Conservation (phyloP, 441 rosid genomes). For the Mallotus japonicus region DNA sequence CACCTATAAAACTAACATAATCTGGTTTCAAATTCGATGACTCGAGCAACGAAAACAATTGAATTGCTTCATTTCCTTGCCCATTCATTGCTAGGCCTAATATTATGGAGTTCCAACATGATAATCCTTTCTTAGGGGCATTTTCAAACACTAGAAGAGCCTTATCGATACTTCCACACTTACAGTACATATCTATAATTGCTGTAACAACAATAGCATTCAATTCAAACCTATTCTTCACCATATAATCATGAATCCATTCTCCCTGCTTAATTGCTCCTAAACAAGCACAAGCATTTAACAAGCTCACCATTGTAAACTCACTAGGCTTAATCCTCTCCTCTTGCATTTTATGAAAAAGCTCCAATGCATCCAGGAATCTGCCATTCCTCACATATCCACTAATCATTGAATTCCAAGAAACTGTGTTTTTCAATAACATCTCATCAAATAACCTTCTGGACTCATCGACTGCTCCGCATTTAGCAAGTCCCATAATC, state of each 20-base stretch:
- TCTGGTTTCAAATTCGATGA: conserved; percentile 38
- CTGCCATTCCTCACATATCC: conserved; percentile 65
- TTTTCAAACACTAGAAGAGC: conserved; percentile 47
- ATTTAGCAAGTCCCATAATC: conserved; percentile 59
- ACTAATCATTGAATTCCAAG: conserved; percentile 79
- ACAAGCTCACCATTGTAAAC: conserved; percentile 73
- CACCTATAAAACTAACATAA: conserved; percentile 39
- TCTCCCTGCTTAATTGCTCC: conserved; percentile 72
- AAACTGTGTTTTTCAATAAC: conserved; percentile 39
- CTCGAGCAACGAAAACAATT: conserved; percentile 51
- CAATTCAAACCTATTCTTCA: conserved; percentile 41
- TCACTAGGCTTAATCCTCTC: conserved; percentile 48
- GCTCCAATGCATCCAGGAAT: conserved; percentile 55
- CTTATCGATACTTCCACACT: conserved; percentile 54
- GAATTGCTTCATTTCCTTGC: conserved; percentile 40
- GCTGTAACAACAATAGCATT: conserved; percentile 64
- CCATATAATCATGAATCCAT: conserved; percentile 65
- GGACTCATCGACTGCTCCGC: conserved; percentile 52
- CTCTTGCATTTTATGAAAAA: conserved; percentile 59
- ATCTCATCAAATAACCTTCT: conserved; percentile 52
- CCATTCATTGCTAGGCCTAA: conserved; percentile 43
- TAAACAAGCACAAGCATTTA: conserved; percentile 62
- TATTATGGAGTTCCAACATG: conserved; percentile 68
- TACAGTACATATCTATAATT: conserved; percentile 73
- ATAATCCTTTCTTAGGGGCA: conserved; percentile 39